Conservation (phyloP, 2,329 filamentous ascomycete genomes). For the Madurella mycetomatis region DNA sequence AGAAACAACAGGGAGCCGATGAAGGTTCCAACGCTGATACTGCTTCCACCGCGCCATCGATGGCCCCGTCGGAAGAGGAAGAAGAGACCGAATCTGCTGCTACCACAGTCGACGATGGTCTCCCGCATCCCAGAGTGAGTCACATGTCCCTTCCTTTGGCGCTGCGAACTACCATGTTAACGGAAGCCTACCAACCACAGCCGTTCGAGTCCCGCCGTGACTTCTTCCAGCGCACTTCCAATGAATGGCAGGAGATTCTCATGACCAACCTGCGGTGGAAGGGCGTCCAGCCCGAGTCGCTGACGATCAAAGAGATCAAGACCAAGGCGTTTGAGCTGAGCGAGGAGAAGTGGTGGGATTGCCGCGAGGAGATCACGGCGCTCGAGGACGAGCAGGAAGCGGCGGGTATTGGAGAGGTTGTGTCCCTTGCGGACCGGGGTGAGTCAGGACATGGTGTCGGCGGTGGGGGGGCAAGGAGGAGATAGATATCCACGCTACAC, state of each 20-base stretch:
- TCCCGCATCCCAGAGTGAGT: conserved; percentile 63
- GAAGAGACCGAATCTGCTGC: conserved; percentile 42
- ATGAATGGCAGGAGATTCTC: conserved; percentile 85
- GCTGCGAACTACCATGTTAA: conserved; percentile 7
- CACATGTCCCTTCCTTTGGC: not conserved
- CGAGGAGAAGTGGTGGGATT: conserved; percentile 99
- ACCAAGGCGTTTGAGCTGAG: conserved; percentile 84
- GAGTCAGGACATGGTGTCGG: conserved; percentile 49
- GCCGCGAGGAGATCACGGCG: conserved; percentile 83
- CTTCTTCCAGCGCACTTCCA: conserved; percentile 84
- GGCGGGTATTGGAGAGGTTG: conserved; percentile 89
- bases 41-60: conserved; percentile 20
- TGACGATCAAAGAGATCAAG: conserved; percentile 86
- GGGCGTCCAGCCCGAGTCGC: conserved; percentile 60
- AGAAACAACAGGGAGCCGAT: conserved; percentile 44
- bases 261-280: conserved; percentile 70
- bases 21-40: conserved; percentile 18
- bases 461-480: conserved; percentile 25
- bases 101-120: conserved; percentile 63
- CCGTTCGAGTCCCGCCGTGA: conserved; percentile 89
- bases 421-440: conserved; percentile 73
- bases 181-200: conserved; percentile 37
- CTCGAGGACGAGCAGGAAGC: conserved; percentile 96
- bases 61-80: conserved; percentile 37
- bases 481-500: conserved; percentile 10